Percentiles rank a stretch among this genome's conserved stretches.
phyloP scores from a whole-genome alignment of 2,329 filamentous ascomycete genomes.

The Neonectria magnoliae region DNA sequence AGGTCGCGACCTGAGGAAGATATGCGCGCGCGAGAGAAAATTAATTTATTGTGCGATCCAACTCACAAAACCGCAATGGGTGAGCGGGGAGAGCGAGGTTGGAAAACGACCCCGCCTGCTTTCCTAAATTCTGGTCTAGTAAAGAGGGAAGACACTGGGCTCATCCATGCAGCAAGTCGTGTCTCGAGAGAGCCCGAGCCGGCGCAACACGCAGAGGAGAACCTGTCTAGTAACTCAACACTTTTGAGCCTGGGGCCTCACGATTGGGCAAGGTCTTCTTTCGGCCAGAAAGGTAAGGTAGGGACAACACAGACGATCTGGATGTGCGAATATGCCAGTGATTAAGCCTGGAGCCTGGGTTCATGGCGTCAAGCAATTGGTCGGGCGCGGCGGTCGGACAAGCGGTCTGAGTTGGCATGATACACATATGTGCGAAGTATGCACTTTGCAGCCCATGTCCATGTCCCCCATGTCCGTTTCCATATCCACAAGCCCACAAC shows the following conservation, averaged over 20 bases:
- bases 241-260: background rate
- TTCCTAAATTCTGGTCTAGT: background rate
- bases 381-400: conserved; percentile 21
- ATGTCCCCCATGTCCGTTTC: conserved; percentile 26
- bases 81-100: background rate
- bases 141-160: background rate
- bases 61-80: background rate
- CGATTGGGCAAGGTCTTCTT: conserved; percentile 6
- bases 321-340: conserved; percentile 3
- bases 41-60: no score
- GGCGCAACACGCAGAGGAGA: background rate
- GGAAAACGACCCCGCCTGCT: conserved; percentile 11
- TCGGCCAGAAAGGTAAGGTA: conserved; percentile 8
- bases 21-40: background rate
- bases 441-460: conserved; percentile 31
- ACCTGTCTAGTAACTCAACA: conserved; percentile 15
- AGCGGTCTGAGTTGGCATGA: conserved; percentile 44
- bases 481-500: conserved; percentile 19
- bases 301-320: conserved; percentile 11
- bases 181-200: conserved; percentile 2
- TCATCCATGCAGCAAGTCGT: background rate
- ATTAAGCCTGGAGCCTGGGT: conserved; percentile 3
- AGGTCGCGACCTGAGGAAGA: background rate
- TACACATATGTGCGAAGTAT: conserved; percentile 37
- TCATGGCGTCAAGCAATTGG: conserved; percentile 17